Percentiles rank a stretch among this genome's conserved stretches.
Conservation (phyloP, 2,329 filamentous ascomycete genomes). For the Coleophoma cylindrospora region DNA sequence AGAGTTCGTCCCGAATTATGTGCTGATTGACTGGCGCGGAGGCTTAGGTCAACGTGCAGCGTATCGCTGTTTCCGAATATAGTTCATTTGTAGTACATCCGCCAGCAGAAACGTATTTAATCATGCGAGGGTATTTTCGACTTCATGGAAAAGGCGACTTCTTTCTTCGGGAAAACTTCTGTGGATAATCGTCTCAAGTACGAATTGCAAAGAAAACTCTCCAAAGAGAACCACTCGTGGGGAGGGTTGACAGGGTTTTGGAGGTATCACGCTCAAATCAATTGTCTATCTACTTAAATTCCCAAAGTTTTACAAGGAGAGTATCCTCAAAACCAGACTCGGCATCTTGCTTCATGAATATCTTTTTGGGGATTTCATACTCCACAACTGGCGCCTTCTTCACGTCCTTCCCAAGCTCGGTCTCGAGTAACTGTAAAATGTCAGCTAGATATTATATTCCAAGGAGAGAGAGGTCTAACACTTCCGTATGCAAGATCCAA, state of each 20-base stretch:
- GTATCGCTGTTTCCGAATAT: conserved; percentile 1
- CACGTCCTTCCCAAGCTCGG: conserved; percentile 76
- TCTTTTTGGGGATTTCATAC: conserved; percentile 71
- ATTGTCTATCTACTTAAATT: conserved; percentile 34
- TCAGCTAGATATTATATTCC: too few species aligned
- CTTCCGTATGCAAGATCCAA: conserved; percentile 87
- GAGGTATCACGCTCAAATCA: too few species aligned
- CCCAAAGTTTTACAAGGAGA: conserved; percentile 56
- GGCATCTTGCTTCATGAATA: conserved; percentile 37
- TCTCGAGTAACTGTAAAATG: conserved; percentile 64
- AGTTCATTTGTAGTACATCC: background rate
- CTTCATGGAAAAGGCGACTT: too few species aligned
- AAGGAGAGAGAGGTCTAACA: conserved; percentile 41
- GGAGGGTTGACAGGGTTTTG: too few species aligned
- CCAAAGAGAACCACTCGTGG: too few species aligned
- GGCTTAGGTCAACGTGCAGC: conserved; percentile 5
- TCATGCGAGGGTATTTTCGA: too few species aligned
- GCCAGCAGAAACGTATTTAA: too few species aligned
- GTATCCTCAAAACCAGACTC: conserved; percentile 44
- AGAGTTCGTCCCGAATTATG: background rate
- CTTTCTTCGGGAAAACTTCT: too few species aligned
- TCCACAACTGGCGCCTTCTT: conserved; percentile 87
- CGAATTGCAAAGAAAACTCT: too few species aligned
- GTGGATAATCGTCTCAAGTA: too few species aligned
- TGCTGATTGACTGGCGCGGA: conserved; percentile 1